Conservation (phyloP, 441 rosid species). For the Mallotus japonicus region DNA sequence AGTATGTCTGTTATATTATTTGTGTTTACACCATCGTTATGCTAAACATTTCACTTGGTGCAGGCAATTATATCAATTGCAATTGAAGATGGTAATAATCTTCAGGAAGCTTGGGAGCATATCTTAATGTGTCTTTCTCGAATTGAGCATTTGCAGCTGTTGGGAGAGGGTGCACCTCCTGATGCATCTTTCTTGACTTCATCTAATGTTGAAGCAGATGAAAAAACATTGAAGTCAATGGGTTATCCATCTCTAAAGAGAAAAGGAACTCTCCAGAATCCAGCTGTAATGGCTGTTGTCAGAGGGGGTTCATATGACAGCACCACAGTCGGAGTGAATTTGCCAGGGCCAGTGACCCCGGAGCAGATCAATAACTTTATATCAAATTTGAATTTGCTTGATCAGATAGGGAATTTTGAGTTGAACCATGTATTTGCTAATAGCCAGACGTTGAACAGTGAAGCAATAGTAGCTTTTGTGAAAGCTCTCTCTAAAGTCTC, state of each 20-base stretch:
- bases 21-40: conserved; percentile 2
- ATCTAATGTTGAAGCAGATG: conserved; percentile 73
- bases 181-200: conserved; percentile 80
- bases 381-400: conserved; percentile 93
- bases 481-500: conserved; percentile 96
- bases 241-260: conserved; percentile 73
- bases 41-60: conserved; percentile 23
- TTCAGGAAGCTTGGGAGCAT: conserved; percentile 98
- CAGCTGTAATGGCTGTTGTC: conserved; percentile 97
- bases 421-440: conserved; percentile 94
- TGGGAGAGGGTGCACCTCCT: conserved; percentile 95
- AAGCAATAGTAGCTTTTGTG: conserved; percentile 95
- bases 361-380: conserved; percentile 81
- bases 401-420: conserved; percentile 94
- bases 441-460: conserved; percentile 94
- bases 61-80: conserved; percentile 95
- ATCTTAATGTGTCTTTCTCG: conserved; percentile 94
- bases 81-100: conserved; percentile 92
- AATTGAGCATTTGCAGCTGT: conserved; percentile 89
- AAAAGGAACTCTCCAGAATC: conserved; percentile 89
- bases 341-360: conserved; percentile 62
- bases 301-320: conserved; percentile 99
- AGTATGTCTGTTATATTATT: not conserved
- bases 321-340: conserved; percentile 58
- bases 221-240: conserved; percentile 47